phyloP scores from a whole-genome alignment of 495 filamentous ascomycete genomes.

The Trichoderma asperelloides region DNA sequence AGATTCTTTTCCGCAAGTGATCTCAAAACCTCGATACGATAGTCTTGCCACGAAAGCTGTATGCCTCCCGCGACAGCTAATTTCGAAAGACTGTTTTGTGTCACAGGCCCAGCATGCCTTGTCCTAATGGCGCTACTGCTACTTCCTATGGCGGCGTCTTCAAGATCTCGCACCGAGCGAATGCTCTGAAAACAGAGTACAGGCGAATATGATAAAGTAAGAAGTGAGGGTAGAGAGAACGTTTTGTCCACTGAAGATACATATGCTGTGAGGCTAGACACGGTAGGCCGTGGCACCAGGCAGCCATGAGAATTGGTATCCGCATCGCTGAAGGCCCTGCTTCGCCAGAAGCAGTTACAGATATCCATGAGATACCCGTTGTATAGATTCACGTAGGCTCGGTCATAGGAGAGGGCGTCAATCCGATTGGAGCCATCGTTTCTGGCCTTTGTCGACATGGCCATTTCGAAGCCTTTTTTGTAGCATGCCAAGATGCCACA shows the following conservation, averaged over 20 bases:
- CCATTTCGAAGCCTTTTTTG: conserved; percentile 66
- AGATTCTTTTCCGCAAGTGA: conserved; percentile 60
- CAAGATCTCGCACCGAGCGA: conserved; percentile 56
- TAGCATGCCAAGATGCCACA: conserved; percentile 58
- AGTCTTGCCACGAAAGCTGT: conserved; percentile 62
- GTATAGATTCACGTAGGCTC: conserved; percentile 55
- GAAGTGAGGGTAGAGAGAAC: conserved; percentile 45
- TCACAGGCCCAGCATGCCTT: conserved; percentile 68
- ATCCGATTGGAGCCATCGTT: neutral
- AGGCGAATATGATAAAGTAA: conserved; percentile 62
- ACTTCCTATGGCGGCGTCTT: conserved; percentile 41
- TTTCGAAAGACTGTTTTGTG: conserved; percentile 51
- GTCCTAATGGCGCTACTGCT: conserved; percentile 27
- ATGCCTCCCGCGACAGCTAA: conserved; percentile 63
- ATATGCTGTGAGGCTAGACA: conserved; percentile 39
- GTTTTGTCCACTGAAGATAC: conserved; percentile 30
- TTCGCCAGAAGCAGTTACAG: conserved; percentile 79
- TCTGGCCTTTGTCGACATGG: conserved; percentile 29
- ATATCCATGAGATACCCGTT: conserved; percentile 87
- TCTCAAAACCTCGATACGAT: conserved; percentile 61
- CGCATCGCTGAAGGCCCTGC: conserved; percentile 57
- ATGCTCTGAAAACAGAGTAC: conserved; percentile 58
- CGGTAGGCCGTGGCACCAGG: conserved; percentile 43
- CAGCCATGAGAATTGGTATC: conserved; percentile 69
- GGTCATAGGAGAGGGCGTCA: conserved; percentile 30